Conservation (phyloP, 768 basidiomycete genomes). For the Leccinum ochraceum region DNA sequence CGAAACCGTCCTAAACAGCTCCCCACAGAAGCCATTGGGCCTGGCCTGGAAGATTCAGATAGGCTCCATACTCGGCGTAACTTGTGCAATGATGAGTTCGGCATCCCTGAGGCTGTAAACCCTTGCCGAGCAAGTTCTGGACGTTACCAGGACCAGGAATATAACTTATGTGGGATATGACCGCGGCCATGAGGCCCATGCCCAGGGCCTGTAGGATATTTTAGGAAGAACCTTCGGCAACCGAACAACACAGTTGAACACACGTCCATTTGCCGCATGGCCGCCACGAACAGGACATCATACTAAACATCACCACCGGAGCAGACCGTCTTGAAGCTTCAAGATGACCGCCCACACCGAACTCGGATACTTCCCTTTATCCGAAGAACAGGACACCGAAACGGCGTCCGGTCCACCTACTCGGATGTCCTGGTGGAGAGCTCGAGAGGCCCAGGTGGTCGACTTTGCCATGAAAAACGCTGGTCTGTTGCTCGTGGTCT, state of each 20-base stretch:
- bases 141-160: no score
- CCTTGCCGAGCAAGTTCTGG: no score
- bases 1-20: no score
- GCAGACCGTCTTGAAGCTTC: neutral
- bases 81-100: no score
- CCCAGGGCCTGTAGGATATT: neutral
- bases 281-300: neutral
- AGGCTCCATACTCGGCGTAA: no score
- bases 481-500: slow-evolving; percentile 60
- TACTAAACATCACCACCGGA: neutral
- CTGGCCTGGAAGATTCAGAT: no score
- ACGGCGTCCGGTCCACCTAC: neutral
- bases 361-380: neutral
- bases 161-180: no score
- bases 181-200: neutral
- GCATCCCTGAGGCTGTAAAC: no score
- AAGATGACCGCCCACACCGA: neutral
- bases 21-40: no score
- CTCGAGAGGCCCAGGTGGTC: neutral
- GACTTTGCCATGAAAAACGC: slow-evolving; percentile 40
- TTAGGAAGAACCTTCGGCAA: neutral
- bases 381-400: neutral
- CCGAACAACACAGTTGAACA: neutral
- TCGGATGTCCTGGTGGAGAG: neutral
- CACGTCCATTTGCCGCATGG: neutral